A percentile compares a stretch with the other conserved stretches of the same genome.
These are phyloP conservation scores for Abrus precatorius DNA, from an alignment of 306 rosid genomes.

Conservation along the genomic window DNA sequence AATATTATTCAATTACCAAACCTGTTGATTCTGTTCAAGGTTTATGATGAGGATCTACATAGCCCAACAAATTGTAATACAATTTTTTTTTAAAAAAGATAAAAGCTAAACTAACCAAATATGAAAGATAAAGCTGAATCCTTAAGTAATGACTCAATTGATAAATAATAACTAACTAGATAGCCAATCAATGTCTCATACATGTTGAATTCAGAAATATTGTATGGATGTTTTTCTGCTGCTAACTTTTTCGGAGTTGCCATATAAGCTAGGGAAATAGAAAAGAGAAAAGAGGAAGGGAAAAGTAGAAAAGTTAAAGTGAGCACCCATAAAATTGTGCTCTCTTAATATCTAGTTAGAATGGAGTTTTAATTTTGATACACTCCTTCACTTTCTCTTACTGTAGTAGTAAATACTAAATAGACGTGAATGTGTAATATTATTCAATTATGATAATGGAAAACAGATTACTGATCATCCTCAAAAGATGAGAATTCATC, in stretches of 20 bases:
- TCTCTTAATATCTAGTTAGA: slow-evolving; percentile 12
- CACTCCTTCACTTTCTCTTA: slow-evolving; percentile 11
- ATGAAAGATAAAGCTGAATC: background rate
- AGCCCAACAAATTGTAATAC: background rate
- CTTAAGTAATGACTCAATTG: background rate
- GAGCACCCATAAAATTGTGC: background rate
- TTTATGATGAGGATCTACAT: background rate
- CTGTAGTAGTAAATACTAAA: slow-evolving; percentile 1
- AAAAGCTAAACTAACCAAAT: background rate
- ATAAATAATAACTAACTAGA: background rate
- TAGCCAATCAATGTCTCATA: background rate
- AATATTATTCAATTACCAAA: background rate
- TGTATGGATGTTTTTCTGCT: background rate
- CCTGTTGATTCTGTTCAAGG: background rate
- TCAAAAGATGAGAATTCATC: background rate
- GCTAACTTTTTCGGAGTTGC: slow-evolving; percentile 15
- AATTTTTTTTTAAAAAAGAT: background rate
- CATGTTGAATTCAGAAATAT: slow-evolving; percentile 17
- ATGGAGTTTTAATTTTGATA: slow-evolving; percentile 16
- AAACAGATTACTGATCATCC: background rate
- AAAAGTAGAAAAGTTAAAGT: background rate
- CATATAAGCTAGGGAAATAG: background rate
- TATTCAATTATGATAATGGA: background rate
- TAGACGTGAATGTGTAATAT: background rate
- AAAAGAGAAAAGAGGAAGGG: background rate